These are phyloP conservation scores for Cladobotryum protrusum DNA, from an alignment of 2,329 filamentous ascomycete species.

Conservation along the genomic window DNA sequence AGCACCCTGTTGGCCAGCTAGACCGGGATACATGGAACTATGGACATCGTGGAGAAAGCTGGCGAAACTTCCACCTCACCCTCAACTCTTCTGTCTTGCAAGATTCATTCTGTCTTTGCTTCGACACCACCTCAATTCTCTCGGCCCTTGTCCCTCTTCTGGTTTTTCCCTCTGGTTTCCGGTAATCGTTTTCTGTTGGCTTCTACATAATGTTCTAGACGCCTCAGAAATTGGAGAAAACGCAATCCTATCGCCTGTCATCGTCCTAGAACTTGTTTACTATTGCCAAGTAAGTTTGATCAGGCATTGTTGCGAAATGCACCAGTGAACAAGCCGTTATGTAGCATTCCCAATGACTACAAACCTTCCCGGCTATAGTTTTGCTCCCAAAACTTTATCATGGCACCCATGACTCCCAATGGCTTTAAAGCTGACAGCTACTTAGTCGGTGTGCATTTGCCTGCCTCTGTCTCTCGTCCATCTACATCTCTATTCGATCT, in stretches of 20 bases:
- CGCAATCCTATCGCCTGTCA: constrained; percentile 5
- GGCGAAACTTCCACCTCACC: constrained; percentile 39
- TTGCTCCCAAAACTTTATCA: background rate
- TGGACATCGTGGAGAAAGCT: constrained; percentile 26
- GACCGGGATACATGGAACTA: constrained; percentile 7
- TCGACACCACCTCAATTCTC: constrained; percentile 19
- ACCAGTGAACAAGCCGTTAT: too few relatives aligned
- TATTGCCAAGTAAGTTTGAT: constrained; percentile 4
- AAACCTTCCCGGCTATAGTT: too few relatives aligned
- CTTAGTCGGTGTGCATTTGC: constrained; percentile 1
- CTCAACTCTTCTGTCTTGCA: constrained; percentile 22
- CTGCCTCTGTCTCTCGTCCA: background rate
- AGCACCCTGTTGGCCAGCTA: constrained; percentile 1
- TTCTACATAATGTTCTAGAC: constrained; percentile 36
- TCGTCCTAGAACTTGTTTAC: constrained; percentile 8
- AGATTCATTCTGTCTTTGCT: constrained; percentile 19
- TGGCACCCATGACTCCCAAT: background rate
- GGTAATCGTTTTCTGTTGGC: constrained; percentile 29
- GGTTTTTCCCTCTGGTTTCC: constrained; percentile 36
- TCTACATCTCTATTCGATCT: background rate
- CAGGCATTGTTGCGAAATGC: too few relatives aligned
- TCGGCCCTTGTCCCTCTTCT: constrained; percentile 31
- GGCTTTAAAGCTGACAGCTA: background rate
- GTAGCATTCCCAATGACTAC: too few relatives aligned
- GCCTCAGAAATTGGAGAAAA: constrained; percentile 20